Evolutionary conservation across 805 yeast species (phyloP).

Genomic region (Candida vaughaniae): DNA sequence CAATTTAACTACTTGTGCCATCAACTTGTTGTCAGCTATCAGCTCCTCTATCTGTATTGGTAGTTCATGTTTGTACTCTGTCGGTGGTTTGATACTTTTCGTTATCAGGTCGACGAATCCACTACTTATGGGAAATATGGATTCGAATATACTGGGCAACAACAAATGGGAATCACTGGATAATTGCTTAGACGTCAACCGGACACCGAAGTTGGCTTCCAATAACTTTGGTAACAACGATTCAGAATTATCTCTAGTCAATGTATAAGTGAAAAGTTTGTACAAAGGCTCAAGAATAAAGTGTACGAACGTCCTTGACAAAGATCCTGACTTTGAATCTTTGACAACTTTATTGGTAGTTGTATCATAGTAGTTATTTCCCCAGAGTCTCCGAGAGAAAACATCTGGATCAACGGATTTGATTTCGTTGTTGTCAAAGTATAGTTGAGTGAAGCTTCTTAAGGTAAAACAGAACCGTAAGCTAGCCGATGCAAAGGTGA

Average conservation of each 20-base stretch:
- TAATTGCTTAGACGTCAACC: conserved; percentile 38
- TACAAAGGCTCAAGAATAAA: conserved; percentile 80
- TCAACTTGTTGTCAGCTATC: background rate
- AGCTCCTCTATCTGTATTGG: background rate
- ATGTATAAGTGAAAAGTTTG: conserved; percentile 61
- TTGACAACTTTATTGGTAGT: conserved; percentile 44
- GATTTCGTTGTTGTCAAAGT: conserved; percentile 22
- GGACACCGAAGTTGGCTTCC: conserved; percentile 47
- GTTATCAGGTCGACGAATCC: conserved; percentile 45
- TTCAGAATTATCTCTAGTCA: conserved; percentile 49
- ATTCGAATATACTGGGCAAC: conserved; percentile 50
- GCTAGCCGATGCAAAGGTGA: conserved; percentile 70
- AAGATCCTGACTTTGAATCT: conserved; percentile 20
- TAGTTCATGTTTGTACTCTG: background rate
- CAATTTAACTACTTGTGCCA: conserved; percentile 47
- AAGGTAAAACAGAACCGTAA: conserved; percentile 66
- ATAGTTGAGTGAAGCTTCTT: conserved; percentile 58
- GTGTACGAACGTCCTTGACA: conserved; percentile 51
- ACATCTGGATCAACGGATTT: conserved; percentile 22
- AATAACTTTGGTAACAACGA: conserved; percentile 42
- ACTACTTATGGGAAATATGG: conserved; percentile 42
- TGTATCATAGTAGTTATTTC: conserved; percentile 56
- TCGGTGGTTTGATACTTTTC: background rate
- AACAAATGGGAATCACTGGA: conserved; percentile 60
- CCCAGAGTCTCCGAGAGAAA: conserved; percentile 71